Base-by-base conservation (phyloP, 2,329 filamentous ascomycete genomes). In the Ophiocordyceps camponoti-leonardi region DNA sequence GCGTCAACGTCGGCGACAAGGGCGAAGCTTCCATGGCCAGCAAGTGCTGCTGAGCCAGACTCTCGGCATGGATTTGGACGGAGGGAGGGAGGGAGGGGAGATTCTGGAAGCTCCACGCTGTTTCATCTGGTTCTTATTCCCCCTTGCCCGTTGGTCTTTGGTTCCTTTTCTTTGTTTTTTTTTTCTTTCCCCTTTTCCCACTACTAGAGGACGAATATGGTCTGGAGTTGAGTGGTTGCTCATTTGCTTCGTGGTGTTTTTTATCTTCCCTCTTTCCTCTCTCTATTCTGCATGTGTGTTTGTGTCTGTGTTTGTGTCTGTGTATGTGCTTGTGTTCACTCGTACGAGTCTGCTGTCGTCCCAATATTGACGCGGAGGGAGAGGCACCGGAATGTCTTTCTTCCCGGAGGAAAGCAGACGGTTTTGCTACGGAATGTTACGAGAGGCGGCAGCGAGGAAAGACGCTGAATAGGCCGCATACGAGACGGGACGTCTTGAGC, bases 21-120 rank as follows among this genome's bases (percentile, higher is more conserved):
- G 73, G 71, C 51, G 69, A 70, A 43, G 70, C 70, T 49, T 65
- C 68, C 45, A 51, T 71, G 48, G 72, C 73, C 46, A 72, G 78
- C 58, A 86, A 86, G 67, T 94, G 86, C 71, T 93, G 86, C 62
- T 93, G 79, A 39, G n/a, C n/a, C 18, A 14, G n/a, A 11, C 10
- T 39, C n/a, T 18, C 4, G 11, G 6, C n/a, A 18, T 19, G 11
- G 20, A 18, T 18, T 39, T 18, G 13, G 31, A n/a, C 30, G 10
- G 31, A 4, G 13, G 31, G 13, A 3, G 31, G 13, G 13, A 14
- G 31, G 31, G 13, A 33, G 31, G 13, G 31, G 16, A 33, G 13
- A n/a, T 14, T 33, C 31, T 33, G 5, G 4, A 28, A 2, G 31
- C 12, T n/a, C 39, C 40, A 26, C 19, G 42, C 43, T 45, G 44